These are phyloP conservation scores for Crithidia expoeki DNA, from an alignment of 208 protist genomes.

Conservation along the genomic window DNA sequence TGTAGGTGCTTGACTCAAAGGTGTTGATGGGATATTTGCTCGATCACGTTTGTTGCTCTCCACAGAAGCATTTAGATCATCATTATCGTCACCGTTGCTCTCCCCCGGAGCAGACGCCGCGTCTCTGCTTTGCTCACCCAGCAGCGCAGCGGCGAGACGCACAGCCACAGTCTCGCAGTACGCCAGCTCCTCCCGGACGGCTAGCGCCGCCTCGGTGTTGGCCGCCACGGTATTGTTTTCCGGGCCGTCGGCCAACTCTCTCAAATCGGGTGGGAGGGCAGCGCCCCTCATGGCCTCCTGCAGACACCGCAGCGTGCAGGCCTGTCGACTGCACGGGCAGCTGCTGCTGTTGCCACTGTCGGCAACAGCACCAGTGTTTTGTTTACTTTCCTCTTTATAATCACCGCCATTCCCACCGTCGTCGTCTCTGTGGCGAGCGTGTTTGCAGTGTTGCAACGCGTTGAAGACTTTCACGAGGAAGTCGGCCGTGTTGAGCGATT, in stretches of 20 bases:
- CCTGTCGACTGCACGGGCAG: conserved; percentile 39
- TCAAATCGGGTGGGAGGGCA: conserved; percentile 26
- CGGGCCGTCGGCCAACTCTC: conserved; percentile 27
- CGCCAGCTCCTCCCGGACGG: conserved; percentile 62
- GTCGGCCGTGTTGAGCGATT: conserved; percentile 48
- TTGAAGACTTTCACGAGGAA: conserved; percentile 83
- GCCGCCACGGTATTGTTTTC: conserved; percentile 33
- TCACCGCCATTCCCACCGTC: not conserved
- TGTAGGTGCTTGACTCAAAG: no score
- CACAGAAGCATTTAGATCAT: not conserved
- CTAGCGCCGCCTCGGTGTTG: conserved; percentile 39
- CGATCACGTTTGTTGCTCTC: no score
- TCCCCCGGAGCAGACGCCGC: not conserved
- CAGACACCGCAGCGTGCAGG: conserved; percentile 57
- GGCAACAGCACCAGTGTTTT: no score
- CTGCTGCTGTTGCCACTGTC: not conserved
- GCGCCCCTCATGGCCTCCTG: conserved; percentile 56
- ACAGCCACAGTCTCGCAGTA: conserved; percentile 66
- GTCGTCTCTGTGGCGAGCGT: conserved; percentile 23
- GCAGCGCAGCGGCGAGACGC: conserved; percentile 28
- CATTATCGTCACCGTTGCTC: not conserved
- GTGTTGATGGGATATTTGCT: no score
- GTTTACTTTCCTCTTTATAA: no score
- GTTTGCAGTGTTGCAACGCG: conserved; percentile 63
- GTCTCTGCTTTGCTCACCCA: conserved; percentile 6